Percentiles rank a stretch among this genome's conserved stretches.
Conservation (phyloP, 768 basidiomycete species). For the Pluteus cervinus region DNA sequence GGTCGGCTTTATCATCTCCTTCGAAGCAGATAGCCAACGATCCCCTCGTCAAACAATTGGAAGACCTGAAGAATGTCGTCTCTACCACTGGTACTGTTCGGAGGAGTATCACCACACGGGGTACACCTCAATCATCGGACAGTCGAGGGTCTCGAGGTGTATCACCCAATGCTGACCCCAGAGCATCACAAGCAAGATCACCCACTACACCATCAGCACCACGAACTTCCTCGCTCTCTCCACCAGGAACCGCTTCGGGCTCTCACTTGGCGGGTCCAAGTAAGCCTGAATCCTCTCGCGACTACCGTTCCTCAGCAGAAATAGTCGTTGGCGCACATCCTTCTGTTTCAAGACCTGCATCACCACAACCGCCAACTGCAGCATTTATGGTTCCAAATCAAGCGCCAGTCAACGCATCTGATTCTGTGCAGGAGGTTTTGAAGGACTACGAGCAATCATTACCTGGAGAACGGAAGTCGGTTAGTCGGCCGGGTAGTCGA, state of each 20-base stretch:
- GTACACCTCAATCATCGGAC: no score
- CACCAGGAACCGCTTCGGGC: conserved; percentile 21
- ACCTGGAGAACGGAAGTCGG: conserved; percentile 73
- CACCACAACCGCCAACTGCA: conserved; percentile 69
- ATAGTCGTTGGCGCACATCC: conserved; percentile 77
- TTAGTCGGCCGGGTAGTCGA: conserved; percentile 49
- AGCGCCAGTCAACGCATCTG: conserved; percentile 34
- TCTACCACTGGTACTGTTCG: conserved; percentile 42
- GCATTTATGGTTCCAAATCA: conserved; percentile 70
- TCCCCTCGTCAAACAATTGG: conserved; percentile 62
- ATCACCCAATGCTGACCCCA: conserved; percentile 8
- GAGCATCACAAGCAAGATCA: conserved; percentile 8
- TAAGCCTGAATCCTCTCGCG: conserved; percentile 31
- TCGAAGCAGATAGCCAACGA: conserved; percentile 35
- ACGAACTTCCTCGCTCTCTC: conserved; percentile 28
- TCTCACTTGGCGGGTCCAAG: conserved; percentile 12
- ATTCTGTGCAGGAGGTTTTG: conserved; percentile 70
- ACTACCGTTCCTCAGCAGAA: conserved; percentile 75
- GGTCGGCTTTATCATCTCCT: conserved; percentile 19
- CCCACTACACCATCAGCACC: conserved; percentile 16
- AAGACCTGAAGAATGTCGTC: conserved; percentile 45
- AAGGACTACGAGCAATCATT: conserved; percentile 77
- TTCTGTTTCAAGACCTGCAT: conserved; percentile 60
- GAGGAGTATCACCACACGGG: conserved; percentile 34
- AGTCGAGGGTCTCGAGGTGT: no score